Evolutionary conservation across 1,284 basidiomycete genomes (phyloP).

Genomic region (Rhodofomes roseus): DNA sequence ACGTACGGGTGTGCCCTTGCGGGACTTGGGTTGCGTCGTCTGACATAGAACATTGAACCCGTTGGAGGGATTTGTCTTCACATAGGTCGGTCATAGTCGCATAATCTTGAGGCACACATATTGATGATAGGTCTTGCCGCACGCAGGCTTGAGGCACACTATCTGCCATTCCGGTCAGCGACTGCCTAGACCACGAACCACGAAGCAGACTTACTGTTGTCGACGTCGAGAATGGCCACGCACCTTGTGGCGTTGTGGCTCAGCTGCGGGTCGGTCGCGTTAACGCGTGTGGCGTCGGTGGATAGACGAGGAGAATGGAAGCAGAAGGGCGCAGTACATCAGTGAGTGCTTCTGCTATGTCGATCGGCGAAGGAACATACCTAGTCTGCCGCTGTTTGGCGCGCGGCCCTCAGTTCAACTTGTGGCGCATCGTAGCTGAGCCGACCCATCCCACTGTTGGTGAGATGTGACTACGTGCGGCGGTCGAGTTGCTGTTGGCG

Average conservation of each 20-base stretch:
- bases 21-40: not conserved
- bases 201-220: not conserved
- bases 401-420: too few species aligned
- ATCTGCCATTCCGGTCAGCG: not conserved
- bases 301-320: not conserved
- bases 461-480: not conserved
- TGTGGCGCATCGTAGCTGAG: not conserved
- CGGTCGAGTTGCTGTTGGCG: not conserved
- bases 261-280: not conserved
- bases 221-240: not conserved
- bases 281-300: not conserved
- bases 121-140: not conserved
- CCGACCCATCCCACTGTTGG: not conserved
- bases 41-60: not conserved
- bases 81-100: not conserved
- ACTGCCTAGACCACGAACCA: not conserved
- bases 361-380: not conserved
- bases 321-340: not conserved
- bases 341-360: not conserved
- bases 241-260: not conserved
- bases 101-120: not conserved
- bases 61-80: not conserved
- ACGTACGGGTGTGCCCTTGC: not conserved
- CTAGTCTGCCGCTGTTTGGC: not conserved
- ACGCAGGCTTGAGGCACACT: not conserved